Percentiles rank a stretch among this genome's conserved stretches.
Evolutionary conservation across 768 basidiomycete genomes (phyloP).

Genomic region (Trametes sanguinea): DNA sequence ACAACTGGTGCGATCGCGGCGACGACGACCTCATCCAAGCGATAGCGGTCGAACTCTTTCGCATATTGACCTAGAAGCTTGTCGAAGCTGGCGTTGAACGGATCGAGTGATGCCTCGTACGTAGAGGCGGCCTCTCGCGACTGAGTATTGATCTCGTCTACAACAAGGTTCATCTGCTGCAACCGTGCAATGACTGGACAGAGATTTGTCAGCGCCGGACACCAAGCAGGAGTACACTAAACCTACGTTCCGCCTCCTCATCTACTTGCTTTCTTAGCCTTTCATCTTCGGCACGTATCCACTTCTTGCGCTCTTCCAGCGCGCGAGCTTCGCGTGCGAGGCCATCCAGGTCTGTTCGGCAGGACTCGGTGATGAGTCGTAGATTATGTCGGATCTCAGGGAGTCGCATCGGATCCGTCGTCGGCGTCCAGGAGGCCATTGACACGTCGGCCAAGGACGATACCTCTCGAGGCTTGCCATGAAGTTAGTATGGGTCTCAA

Average conservation of each 20-base stretch:
- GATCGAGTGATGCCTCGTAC: slow-evolving; percentile 73
- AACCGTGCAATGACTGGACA: slow-evolving; percentile 72
- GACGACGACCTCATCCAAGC: slow-evolving; percentile 89
- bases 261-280: slow-evolving; percentile 68
- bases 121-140: slow-evolving; percentile 63
- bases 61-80: slow-evolving; percentile 69
- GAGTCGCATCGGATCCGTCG: slow-evolving; percentile 83
- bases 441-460: slow-evolving; percentile 80
- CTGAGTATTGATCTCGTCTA: slow-evolving; percentile 67
- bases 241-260: slow-evolving; percentile 77
- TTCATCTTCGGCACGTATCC: slow-evolving; percentile 67
- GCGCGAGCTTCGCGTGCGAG: slow-evolving; percentile 88
- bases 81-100: slow-evolving; percentile 72
- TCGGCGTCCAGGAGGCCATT: slow-evolving; percentile 80
- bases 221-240: not conserved
- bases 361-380: slow-evolving; percentile 78
- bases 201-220: slow-evolving; percentile 7
- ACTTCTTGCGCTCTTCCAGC: slow-evolving; percentile 77
- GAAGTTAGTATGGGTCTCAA: not conserved
- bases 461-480: slow-evolving; percentile 75
- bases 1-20: slow-evolving; percentile 85
- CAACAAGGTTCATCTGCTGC: slow-evolving; percentile 73
- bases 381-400: slow-evolving; percentile 98
- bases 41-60: slow-evolving; percentile 74
- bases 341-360: slow-evolving; percentile 83